Base-by-base conservation (phyloP, 352 stramenopile species). In the Peronospora destructor region DNA sequence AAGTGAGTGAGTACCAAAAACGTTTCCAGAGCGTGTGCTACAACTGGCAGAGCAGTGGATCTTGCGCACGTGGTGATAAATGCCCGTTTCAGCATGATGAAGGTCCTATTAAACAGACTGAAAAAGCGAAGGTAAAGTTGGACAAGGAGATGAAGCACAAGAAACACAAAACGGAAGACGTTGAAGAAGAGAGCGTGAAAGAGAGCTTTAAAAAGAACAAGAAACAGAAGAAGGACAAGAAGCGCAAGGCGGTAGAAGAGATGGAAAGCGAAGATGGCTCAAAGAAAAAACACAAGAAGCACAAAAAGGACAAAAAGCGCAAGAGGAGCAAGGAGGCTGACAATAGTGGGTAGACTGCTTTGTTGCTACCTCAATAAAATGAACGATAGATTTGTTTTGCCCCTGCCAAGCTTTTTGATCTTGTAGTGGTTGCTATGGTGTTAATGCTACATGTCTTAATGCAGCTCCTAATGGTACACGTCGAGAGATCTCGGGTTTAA, bases 11-110 rank as follows among this genome's bases (percentile, higher is more conserved):
- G 46, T 81, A 82, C 53, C 70, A 84, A 50, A 81, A 84, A 50
- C 68, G 73, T 30, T 81, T 80, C 44, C 70, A 84, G 47, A 81
- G 68, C 21, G 59, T 81, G 14, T 83, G 72, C 50, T 83, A 83
- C 66, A 83, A 83, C 34, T 83, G 72, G 72, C 72, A 83, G 39
- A 64, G 71, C 9, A 64, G 19, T 12, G 60, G 53, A 11, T 64
- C 57, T 0, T 83, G 72, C 16, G 57, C 34, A 28, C 72, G 72
- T 23, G 72, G 72, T 5, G 61, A 68, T 30, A 63, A 58, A 6
- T 82, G 71, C 45, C 61, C 62, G 32, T 84, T 82, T 38, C 73
- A 82, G 39, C 73, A 84, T 45, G 62, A 75, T 25, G 56, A 51
- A 11, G 30, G n/a, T 30, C 33, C n/a, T 0, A 25, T 32, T 30